Evolutionary conservation across 31 red algal species (phyloP).

Genomic region (Porphyra umbilicalis): DNA sequence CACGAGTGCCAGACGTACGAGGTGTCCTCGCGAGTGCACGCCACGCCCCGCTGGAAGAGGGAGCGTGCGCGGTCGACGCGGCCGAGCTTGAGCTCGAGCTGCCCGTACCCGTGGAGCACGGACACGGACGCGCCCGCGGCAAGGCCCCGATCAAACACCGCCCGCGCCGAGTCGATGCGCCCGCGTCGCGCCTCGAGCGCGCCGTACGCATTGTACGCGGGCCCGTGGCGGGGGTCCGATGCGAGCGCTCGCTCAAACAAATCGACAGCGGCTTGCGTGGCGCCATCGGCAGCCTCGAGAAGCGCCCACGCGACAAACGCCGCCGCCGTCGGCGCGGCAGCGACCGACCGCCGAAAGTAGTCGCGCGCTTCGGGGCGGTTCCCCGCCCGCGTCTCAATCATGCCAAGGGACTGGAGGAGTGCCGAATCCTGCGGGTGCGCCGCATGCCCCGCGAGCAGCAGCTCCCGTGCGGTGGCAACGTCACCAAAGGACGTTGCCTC

Average conservation of each 20-base stretch:
- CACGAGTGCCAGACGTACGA: conserved; percentile 82
- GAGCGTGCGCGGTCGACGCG: conserved; percentile 50
- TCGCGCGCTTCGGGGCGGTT: conserved; percentile 49
- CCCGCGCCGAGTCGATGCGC: conserved; percentile 35
- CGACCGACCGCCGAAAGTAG: conserved; percentile 49
- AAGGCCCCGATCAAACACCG: conserved; percentile 63
- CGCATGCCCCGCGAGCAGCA: conserved; percentile 51
- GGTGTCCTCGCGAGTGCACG: conserved; percentile 48
- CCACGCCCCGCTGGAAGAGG: conserved; percentile 29
- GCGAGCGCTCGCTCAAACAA: conserved; percentile 72
- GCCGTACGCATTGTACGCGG: conserved; percentile 96
- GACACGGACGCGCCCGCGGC: conserved; percentile 37
- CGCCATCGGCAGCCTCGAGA: conserved; percentile 54
- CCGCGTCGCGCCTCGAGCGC: conserved; percentile 76
- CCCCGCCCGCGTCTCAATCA: conserved; percentile 52
- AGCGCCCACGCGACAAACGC: conserved; percentile 97
- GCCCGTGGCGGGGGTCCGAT: conserved; percentile 69
- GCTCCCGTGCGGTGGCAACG: conserved; percentile 34
- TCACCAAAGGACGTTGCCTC: conserved; percentile 52
- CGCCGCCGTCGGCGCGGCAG: conserved; percentile 52
- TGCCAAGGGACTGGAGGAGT: conserved; percentile 68
- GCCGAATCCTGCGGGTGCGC: conserved; percentile 54
- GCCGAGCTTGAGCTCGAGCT: conserved; percentile 63
- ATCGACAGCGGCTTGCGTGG: conserved; percentile 35
- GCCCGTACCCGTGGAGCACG: conserved; percentile 81